Conservation (phyloP, 2,329 filamentous ascomycete genomes). For the Arthrobotrys sphaeroides region DNA sequence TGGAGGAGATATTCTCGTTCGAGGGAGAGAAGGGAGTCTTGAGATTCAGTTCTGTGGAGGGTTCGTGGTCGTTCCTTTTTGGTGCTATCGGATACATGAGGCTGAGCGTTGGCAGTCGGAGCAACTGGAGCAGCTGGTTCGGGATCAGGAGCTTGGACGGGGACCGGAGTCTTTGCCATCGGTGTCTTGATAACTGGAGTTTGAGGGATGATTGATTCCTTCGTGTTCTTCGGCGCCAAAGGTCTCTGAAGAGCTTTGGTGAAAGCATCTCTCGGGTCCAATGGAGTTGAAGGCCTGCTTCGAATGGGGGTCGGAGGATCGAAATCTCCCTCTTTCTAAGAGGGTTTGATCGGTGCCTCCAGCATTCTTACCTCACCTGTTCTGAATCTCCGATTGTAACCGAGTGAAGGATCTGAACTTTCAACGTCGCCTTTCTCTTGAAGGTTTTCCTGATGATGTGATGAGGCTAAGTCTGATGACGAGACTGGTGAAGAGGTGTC, state of each 20-base stretch:
- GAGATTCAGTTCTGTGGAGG: no score
- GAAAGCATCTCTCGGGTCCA: not conserved
- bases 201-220: not conserved
- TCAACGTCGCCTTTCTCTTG: not conserved
- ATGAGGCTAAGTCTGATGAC: no score
- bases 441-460: not conserved
- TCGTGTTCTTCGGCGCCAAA: not conserved
- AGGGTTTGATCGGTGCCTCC: not conserved
- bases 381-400: not conserved
- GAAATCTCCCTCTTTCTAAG: conserved; percentile 8
- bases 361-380: not conserved
- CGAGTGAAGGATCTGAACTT: not conserved
- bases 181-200: no score
- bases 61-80: not conserved
- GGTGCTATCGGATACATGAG: not conserved
- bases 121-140: not conserved
- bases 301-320: not conserved
- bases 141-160: not conserved
- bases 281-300: not conserved
- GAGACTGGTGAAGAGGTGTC: not conserved
- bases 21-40: not conserved
- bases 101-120: not conserved
- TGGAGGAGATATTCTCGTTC: not conserved
- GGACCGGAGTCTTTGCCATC: no score
- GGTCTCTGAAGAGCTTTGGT: not conserved